Percentiles rank a stretch among this genome's conserved stretches.
These are phyloP conservation scores for Zymoseptoria crescenta DNA, from an alignment of 2,329 filamentous ascomycete species.

Conservation along the genomic window DNA sequence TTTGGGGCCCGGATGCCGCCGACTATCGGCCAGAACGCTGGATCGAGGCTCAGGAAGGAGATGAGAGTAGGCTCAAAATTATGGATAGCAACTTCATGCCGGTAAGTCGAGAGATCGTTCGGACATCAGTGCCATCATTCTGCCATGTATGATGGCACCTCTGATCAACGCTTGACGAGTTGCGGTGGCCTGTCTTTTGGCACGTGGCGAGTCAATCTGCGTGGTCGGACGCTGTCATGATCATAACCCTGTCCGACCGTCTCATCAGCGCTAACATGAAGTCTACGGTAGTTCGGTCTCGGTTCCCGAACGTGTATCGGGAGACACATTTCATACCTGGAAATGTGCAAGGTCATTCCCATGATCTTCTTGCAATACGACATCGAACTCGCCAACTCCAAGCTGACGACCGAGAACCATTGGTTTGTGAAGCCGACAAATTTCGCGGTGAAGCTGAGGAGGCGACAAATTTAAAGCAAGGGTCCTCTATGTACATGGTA, in stretches of 20 bases:
- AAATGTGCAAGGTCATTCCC: constrained; percentile 28
- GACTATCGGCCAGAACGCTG: constrained; percentile 18
- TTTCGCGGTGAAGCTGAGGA: constrained; percentile 6
- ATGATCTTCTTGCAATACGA: constrained; percentile 24
- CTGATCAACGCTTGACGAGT: no score
- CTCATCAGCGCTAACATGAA: not conserved
- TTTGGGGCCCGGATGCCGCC: constrained; percentile 16
- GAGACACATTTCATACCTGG: constrained; percentile 22
- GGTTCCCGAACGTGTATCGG: constrained; percentile 32
- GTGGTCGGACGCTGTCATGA: not conserved
- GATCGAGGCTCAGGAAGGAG: constrained; percentile 15
- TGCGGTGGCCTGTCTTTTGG: no score
- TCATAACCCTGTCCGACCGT: not conserved
- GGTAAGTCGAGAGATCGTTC: not conserved
- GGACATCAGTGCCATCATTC: no score
- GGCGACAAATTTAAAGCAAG: not conserved
- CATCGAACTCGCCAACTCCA: constrained; percentile 6
- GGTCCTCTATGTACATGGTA: not conserved
- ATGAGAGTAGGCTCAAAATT: constrained; percentile 26
- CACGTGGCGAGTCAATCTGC: no score
- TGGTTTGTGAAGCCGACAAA: constrained; percentile 15
- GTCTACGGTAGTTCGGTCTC: constrained; percentile 26
- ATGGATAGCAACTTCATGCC: constrained; percentile 20
- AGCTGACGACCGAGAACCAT: constrained; percentile 8
- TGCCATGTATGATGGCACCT: no score